These are phyloP conservation scores for Metschnikowia proteae DNA, from an alignment of 805 yeast species.

Conservation along the genomic window DNA sequence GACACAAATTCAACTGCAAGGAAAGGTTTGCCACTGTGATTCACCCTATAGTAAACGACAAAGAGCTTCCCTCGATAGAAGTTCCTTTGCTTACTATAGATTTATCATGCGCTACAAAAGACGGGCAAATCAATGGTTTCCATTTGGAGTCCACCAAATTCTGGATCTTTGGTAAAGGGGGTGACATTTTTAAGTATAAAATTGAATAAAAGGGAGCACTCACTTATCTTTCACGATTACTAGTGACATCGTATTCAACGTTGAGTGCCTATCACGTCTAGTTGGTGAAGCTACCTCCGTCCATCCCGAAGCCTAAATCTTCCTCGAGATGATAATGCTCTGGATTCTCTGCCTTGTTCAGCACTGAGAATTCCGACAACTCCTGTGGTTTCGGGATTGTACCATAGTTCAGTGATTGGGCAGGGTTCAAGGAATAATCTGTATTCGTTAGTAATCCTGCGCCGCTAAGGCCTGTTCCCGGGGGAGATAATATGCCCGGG, in stretches of 20 bases:
- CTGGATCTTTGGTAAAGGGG: conserved; percentile 39
- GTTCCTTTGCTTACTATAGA: conserved; percentile 34
- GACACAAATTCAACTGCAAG: conserved; percentile 14
- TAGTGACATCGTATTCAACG: neutral
- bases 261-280: neutral
- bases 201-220: conserved; percentile 8
- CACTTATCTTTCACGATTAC: neutral
- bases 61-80: conserved; percentile 36
- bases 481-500: conserved; percentile 14
- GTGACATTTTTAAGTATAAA: conserved; percentile 36
- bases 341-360: conserved; percentile 15
- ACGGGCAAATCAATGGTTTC: conserved; percentile 35
- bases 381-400: conserved; percentile 44
- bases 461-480: conserved; percentile 14
- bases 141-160: conserved; percentile 26
- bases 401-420: conserved; percentile 29
- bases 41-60: conserved; percentile 37
- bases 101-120: conserved; percentile 28
- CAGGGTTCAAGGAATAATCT: conserved; percentile 18
- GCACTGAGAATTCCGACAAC: conserved; percentile 34
- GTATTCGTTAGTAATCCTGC: conserved; percentile 18
- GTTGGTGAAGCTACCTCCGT: conserved; percentile 24
- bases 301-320: conserved; percentile 44
- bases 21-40: conserved; percentile 23
- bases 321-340: conserved; percentile 40